A percentile compares a stretch with the other conserved stretches of the same genome.
Conservation (phyloP, 2,329 filamentous ascomycete species). For the Pseudocercospora eumusae region DNA sequence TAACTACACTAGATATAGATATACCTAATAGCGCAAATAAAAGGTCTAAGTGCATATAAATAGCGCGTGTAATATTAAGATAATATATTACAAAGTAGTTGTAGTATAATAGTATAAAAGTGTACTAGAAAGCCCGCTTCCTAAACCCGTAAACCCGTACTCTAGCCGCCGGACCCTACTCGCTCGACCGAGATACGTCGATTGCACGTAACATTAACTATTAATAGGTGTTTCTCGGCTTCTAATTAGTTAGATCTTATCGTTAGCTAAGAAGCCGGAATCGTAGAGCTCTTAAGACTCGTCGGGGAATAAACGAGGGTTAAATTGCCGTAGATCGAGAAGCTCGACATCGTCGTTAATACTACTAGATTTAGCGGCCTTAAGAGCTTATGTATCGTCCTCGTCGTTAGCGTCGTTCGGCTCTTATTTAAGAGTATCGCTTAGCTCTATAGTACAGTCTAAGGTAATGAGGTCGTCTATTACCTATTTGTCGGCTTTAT, state of each 20-base stretch:
- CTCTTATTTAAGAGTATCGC: not conserved
- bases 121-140: too few relatives aligned
- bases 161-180: not conserved
- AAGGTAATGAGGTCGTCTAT: not conserved
- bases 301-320: not conserved
- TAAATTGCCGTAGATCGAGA: not conserved
- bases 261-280: not conserved
- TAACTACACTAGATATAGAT: too few relatives aligned
- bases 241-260: not conserved
- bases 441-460: not conserved
- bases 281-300: not conserved
- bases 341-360: not conserved
- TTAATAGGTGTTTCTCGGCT: not conserved
- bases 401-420: not conserved
- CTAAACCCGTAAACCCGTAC: too few relatives aligned
- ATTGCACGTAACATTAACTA: too few relatives aligned
- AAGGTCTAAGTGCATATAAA: too few relatives aligned
- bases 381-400: not conserved
- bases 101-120: too few relatives aligned
- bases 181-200: not conserved
- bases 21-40: too few relatives aligned
- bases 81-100: too few relatives aligned
- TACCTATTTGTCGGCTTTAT: not conserved
- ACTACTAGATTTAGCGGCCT: not conserved
- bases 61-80: too few relatives aligned